Evolutionary conservation across 1,284 basidiomycete species (phyloP), one percentile per base, ranked within the genome.

Genomic region (Wolfiporia cocos): DNA sequence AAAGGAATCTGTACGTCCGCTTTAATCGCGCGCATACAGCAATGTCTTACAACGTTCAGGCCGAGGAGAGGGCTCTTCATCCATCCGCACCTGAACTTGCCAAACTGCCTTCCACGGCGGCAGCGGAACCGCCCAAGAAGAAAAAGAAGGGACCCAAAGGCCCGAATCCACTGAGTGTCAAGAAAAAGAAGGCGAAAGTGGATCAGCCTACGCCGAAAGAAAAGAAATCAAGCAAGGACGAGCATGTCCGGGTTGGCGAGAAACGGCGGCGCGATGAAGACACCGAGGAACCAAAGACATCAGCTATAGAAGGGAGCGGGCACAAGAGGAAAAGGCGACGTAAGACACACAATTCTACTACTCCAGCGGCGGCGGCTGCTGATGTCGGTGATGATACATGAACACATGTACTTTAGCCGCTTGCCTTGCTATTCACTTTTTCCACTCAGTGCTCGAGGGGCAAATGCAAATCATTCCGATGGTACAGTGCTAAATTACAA

Each of bases 111-210:
- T 47, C 64, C 15, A 48, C 64, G 4, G 58, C 66, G 4, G 49
- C 65, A 1, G 44, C 52, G 12, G 68, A 73, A 45, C 67, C 62
- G 31, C 59, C 62, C n/a, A 66, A 62, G 32, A 83, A 77, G 59
- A 85, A 79, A 60, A 77, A 72, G 51, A 84, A 75, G 55, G 81
- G 80, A 1, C 81, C 85, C 0, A 94, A 92, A 59, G 90, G 74
- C 0, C 92, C 94, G 0, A 99, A 99, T 66, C 92, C 95, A 12
- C 72, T 99, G 3, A 93, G 91, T 47, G 69, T 94, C 29, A 93
- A 90, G 70, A 97, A 92, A 73, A 92, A 92, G 68, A 85, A 54
- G 20, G 19, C 48, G 5, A 49, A 55, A 36, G 5, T 43, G 12
- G 43, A 50, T 10, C 23, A 5, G 5, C 14, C n/a, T 5, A 17